Evolutionary conservation across 2,329 filamentous ascomycete species (phyloP).

Genomic region (Ceratocystis variospora): DNA sequence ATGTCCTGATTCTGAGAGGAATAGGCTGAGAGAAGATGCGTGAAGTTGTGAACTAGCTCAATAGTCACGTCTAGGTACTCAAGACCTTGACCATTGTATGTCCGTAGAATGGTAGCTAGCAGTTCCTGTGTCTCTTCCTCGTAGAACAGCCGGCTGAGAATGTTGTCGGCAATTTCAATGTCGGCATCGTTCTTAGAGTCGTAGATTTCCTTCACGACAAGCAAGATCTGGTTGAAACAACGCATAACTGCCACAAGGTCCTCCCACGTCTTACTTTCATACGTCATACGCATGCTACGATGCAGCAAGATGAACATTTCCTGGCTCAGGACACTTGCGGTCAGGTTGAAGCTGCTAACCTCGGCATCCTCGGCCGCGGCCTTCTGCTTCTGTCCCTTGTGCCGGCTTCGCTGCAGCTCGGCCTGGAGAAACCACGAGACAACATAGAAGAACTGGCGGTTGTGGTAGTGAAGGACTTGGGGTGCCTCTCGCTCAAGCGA

Average conservation of each 20-base stretch:
- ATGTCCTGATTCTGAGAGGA: slow-evolving; percentile 90
- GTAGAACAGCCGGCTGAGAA: slow-evolving; percentile 93
- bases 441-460: slow-evolving; percentile 80
- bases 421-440: slow-evolving; percentile 86
- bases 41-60: slow-evolving; percentile 79
- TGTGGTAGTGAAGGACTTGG: slow-evolving; percentile 62
- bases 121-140: slow-evolving; percentile 88
- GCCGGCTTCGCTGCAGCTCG: slow-evolving; percentile 59
- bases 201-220: slow-evolving; percentile 87
- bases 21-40: slow-evolving; percentile 82
- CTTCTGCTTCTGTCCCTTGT: slow-evolving; percentile 33
- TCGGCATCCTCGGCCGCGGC: slow-evolving; percentile 31
- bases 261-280: slow-evolving; percentile 75
- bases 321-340: slow-evolving; percentile 83
- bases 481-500: slow-evolving; percentile 82
- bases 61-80: slow-evolving; percentile 87
- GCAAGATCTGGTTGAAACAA: slow-evolving; percentile 85
- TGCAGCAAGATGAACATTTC: slow-evolving; percentile 88
- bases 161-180: slow-evolving; percentile 95
- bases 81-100: slow-evolving; percentile 89
- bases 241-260: slow-evolving; percentile 79
- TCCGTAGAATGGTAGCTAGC: slow-evolving; percentile 62
- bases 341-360: slow-evolving; percentile 66
- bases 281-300: slow-evolving; percentile 61
- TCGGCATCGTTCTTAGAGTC: slow-evolving; percentile 78